phyloP scores from a whole-genome alignment of 345 rosid genomes.

The Hibiscus tridactylites region DNA sequence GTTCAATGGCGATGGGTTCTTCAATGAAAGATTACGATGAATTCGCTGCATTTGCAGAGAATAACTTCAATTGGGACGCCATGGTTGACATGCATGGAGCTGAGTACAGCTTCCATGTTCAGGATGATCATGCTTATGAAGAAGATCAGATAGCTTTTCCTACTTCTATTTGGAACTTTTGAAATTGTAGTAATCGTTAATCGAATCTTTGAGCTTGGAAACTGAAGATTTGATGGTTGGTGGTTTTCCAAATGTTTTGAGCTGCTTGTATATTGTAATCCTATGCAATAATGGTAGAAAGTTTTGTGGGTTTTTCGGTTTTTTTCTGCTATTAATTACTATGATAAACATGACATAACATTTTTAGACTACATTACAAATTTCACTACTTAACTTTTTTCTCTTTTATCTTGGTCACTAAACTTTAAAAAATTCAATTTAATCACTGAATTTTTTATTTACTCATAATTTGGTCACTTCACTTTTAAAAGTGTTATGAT shows the following conservation, averaged over 20 bases:
- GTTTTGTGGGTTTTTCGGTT: not conserved
- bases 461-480: too few species aligned
- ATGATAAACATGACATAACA: too few species aligned
- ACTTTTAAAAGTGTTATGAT: too few species aligned
- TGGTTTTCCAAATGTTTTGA: not conserved
- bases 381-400: too few species aligned
- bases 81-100: slow-evolving; percentile 50
- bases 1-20: slow-evolving; percentile 23
- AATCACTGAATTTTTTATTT: too few species aligned
- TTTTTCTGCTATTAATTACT: not conserved
- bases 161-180: slow-evolving; percentile 68
- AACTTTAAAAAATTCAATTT: too few species aligned
- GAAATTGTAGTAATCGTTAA: not conserved
- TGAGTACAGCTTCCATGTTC: slow-evolving; percentile 32
- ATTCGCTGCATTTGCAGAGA: slow-evolving; percentile 27
- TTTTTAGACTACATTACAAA: too few species aligned
- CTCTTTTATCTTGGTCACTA: too few species aligned
- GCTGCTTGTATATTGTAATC: not conserved
- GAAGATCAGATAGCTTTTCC: slow-evolving; percentile 44
- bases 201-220: not conserved
- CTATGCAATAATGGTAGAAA: not conserved
- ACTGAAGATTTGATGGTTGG: not conserved
- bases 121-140: slow-evolving; percentile 41
- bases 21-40: slow-evolving; percentile 31
- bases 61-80: slow-evolving; percentile 65